Conservation (phyloP, 768 basidiomycete species). For the Lentinula guzmanii region DNA sequence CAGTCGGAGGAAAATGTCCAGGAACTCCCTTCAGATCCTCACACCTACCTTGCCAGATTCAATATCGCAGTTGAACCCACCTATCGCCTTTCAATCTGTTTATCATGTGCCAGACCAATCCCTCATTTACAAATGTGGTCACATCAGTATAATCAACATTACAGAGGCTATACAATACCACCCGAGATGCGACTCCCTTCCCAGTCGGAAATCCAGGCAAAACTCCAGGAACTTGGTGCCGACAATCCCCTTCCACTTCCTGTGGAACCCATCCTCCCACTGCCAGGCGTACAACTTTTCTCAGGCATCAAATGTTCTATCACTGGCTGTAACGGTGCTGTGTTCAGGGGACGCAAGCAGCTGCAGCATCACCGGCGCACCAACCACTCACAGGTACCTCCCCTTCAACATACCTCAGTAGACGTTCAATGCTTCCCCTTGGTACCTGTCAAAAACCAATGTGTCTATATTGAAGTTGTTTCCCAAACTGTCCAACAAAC, state of each 20-base stretch:
- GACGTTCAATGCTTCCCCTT: not conserved
- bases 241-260: not conserved
- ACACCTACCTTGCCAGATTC: not conserved
- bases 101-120: not conserved
- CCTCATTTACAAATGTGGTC: not conserved
- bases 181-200: not conserved
- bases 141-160: not conserved
- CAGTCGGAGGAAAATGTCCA: too few relatives aligned
- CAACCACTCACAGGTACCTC: not conserved
- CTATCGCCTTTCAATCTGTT: not conserved
- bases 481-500: not conserved
- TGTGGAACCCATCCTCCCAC: not conserved
- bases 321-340: not conserved
- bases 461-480: not conserved
- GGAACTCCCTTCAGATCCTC: not conserved
- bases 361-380: not conserved
- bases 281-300: not conserved
- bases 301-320: not conserved
- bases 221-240: not conserved
- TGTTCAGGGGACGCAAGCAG: not conserved
- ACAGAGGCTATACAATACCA: not conserved
- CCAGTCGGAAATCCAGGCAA: not conserved
- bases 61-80: not conserved
- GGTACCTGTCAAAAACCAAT: not conserved
- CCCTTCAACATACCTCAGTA: not conserved